Base-by-base conservation (phyloP, 768 basidiomycete genomes). In the Hemileccinum rubropunctum region DNA sequence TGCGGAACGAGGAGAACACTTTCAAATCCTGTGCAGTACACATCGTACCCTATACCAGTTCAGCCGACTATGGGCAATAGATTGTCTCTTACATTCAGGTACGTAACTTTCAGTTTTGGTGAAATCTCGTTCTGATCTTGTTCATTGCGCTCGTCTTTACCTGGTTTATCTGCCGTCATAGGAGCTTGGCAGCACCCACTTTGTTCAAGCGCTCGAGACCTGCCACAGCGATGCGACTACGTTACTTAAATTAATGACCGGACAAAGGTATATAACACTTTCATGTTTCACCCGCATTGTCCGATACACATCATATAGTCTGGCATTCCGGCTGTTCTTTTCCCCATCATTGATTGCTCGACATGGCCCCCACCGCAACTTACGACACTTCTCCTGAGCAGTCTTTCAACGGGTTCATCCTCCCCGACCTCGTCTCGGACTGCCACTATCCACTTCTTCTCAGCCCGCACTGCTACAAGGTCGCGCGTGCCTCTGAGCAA, bases 391-490 rank as follows among this genome's bases (percentile, higher is more conserved):
- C 42, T 30, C 35, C 50, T 15, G 27, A 54, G 38, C 33, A 37
- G 20, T 48, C 55, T 30, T 47, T 21, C 50, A 23, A 56, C 15
- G 61, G 54, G 13, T 72, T 75, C 58, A 57, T 66, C 48, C 65
- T 76, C 45, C 75, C 74, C 33, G 74, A 76, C 56, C 67, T 76
- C 44, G 62, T 76, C 45, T 59, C 66, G 13, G 67, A 70, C 44
- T 74, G 74, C 33, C 60, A 63, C 33, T 74, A 71, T 47, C 72
- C 73, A 30, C 67, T 71, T 2, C 56, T 54, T 17, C 64, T 69
- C 28, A 70, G 69, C 43, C 56, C 62, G 13, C 38, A 72, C 45
- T 68, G 67, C 28, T 63, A 63, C 51, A 62, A 59, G 6, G 67
- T 73, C 20, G 71, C 72, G 14, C 67, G 63, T 21, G 62, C 69